Evolutionary conservation across 83 land plant genomes (phyloP), one percentile per base, ranked within the genome.

Genomic region (Larix sibirica): DNA sequence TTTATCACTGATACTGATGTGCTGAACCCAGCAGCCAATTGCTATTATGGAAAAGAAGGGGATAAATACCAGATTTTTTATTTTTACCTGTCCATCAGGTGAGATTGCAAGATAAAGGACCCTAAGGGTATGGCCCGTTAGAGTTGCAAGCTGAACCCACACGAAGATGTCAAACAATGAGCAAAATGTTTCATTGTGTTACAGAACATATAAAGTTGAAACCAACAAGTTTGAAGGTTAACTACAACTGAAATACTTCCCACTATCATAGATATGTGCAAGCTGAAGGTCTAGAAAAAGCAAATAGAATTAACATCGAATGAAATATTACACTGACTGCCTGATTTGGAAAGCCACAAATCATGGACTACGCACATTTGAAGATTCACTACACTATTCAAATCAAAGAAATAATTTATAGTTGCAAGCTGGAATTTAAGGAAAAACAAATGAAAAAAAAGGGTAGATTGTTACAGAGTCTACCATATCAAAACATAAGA

Each of bases 71-170:
- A 40, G 10, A 31, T 0, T 60, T 28, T 13, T 33, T 20, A 4
- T 8, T 76, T 61, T 64, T 81, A 93, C 98, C 92, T 97, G 99
- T 50, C 99, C 99, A 89, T 97, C 98, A 56, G 99, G 99, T 58
- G 99, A 97, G 50, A 95, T 91, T 12, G 99, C 98, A 59, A 97
- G 95, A 86, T 95, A 97, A 36, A 97, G 87, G 26, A 97, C 99
- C 84, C 99, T 83, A 81, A 84, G 93, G 17, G 98, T 91, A 66
- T 97, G 99, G 24, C 98, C 99, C 2, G 98, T 97, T 14, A 97
- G 62, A 47, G 90, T 90, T 67, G 88, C 86, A 33, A 86, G 77
- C 87, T 86, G 87, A 44, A 70, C 4, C 47, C 80, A 81, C n/a
- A 71, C 64, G 73, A 44, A 74, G 18, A 74, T 50, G 31, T 13